A percentile compares a stretch with the other conserved stretches of the same genome.
These are phyloP conservation scores for Torulaspora microellipsoides DNA, from an alignment of 805 yeast species.

Conservation along the genomic window DNA sequence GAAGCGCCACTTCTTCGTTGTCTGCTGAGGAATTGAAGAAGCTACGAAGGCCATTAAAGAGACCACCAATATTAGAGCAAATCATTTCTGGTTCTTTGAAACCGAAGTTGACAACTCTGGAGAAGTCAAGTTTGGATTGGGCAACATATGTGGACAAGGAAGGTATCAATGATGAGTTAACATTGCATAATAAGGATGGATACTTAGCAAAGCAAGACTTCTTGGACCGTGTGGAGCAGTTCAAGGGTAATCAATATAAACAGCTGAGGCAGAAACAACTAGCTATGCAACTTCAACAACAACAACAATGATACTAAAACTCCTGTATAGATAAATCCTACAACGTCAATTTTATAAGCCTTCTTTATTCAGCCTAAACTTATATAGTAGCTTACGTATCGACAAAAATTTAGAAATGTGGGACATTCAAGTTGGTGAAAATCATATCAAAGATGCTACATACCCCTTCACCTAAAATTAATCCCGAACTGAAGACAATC, in stretches of 20 bases:
- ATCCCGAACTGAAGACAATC: slow-evolving; percentile 87
- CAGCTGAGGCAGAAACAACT: slow-evolving; percentile 37
- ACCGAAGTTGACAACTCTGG: slow-evolving; percentile 82
- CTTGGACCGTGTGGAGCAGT: slow-evolving; percentile 62
- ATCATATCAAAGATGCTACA: slow-evolving; percentile 79
- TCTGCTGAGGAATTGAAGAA: slow-evolving; percentile 22
- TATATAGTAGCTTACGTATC: background rate
- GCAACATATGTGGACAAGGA: slow-evolving; percentile 86
- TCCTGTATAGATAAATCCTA: background rate
- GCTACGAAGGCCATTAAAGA: slow-evolving; percentile 55
- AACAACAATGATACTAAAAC: slow-evolving; percentile 3
- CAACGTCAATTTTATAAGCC: background rate
- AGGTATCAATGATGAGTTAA: slow-evolving; percentile 79
- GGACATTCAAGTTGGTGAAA: slow-evolving; percentile 62
- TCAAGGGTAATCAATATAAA: slow-evolving; percentile 38
- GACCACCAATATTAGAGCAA: slow-evolving; percentile 72
- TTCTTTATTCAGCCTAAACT: background rate
- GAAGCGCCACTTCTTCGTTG: background rate
- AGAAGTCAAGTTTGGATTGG: slow-evolving; percentile 93
- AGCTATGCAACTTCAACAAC: slow-evolving; percentile 25
- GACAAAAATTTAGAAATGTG: slow-evolving; percentile 41
- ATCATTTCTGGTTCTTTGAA: slow-evolving; percentile 65
- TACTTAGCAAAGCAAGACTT: slow-evolving; percentile 89
- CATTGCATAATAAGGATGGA: slow-evolving; percentile 80
- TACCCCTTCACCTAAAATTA: slow-evolving; percentile 91